phyloP scores from a whole-genome alignment of 1,284 basidiomycete genomes.

The Xerocomus amazonicus region DNA sequence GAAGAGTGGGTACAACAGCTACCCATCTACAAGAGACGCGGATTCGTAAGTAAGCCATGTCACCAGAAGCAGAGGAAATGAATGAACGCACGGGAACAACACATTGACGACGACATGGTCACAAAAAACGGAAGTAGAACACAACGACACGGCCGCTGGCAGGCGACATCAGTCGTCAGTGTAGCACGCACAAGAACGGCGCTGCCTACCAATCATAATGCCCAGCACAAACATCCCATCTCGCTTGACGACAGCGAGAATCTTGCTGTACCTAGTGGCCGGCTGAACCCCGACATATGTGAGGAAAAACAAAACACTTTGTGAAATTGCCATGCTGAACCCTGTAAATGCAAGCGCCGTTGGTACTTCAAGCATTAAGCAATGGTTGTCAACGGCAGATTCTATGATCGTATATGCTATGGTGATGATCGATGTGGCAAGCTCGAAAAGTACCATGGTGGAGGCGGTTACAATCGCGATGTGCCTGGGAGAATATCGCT shows the following conservation, averaged over 20 bases:
- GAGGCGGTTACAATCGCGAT: not conserved
- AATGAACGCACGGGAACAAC: slow-evolving; percentile 17
- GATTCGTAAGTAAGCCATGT: not conserved
- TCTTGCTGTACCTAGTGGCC: slow-evolving; percentile 13
- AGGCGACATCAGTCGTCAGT: not conserved
- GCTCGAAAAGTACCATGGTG: slow-evolving; percentile 3
- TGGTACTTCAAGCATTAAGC: slow-evolving; percentile 7
- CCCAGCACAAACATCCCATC: slow-evolving; percentile 19
- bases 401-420: slow-evolving; percentile 2
- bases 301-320: slow-evolving; percentile 13
- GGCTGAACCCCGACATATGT: slow-evolving; percentile 19
- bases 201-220: slow-evolving; percentile 7
- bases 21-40: slow-evolving; percentile 14
- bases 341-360: not conserved
- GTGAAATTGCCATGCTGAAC: slow-evolving; percentile 13
- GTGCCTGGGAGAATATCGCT: not conserved
- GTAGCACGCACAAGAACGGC: no score
- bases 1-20: slow-evolving; percentile 9
- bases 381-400: slow-evolving; percentile 9
- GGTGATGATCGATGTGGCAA: not conserved
- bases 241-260: slow-evolving; percentile 15
- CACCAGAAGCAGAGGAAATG: not conserved
- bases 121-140: slow-evolving; percentile 6
- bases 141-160: slow-evolving; percentile 5
- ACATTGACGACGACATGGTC: slow-evolving; percentile 11